Evolutionary conservation across 2,329 filamentous ascomycete species (phyloP).

Genomic region (Sporothrix humicola): DNA sequence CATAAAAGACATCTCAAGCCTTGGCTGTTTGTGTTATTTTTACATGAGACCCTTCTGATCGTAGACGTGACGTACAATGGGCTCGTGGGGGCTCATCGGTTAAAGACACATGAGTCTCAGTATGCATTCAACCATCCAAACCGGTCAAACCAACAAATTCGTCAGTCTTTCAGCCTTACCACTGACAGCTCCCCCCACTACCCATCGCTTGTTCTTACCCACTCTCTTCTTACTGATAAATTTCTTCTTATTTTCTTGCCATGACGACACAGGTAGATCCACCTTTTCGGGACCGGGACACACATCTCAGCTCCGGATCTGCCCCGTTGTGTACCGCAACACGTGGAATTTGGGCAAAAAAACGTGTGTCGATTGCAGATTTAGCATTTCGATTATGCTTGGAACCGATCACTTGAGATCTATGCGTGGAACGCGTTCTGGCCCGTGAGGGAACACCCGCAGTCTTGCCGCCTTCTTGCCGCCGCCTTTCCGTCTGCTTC

Average conservation of each 20-base stretch:
- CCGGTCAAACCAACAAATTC: background rate
- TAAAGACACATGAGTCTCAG: conserved; percentile 1
- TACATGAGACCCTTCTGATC: background rate
- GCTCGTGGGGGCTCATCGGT: background rate
- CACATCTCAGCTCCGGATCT: conserved; percentile 8
- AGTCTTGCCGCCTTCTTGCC: background rate
- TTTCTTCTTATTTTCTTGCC: background rate
- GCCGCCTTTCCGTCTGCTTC: background rate
- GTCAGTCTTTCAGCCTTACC: background rate
- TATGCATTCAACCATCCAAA: background rate
- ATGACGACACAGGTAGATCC: background rate
- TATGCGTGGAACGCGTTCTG: background rate
- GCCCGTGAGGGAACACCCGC: background rate
- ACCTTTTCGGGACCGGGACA: conserved; percentile 1
- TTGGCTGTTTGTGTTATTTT: background rate
- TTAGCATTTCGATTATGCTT: too few species aligned
- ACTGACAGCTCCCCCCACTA: background rate
- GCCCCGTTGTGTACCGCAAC: conserved; percentile 14
- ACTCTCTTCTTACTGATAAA: background rate
- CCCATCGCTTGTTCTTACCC: background rate
- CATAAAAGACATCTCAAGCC: background rate
- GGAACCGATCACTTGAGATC: background rate
- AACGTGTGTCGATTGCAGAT: too few species aligned
- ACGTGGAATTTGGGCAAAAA: background rate
- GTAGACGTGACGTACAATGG: background rate